Percentiles rank a stretch among this genome's conserved stretches.
Conservation (phyloP, 805 yeast genomes). For the Wickerhamiella cacticola region DNA sequence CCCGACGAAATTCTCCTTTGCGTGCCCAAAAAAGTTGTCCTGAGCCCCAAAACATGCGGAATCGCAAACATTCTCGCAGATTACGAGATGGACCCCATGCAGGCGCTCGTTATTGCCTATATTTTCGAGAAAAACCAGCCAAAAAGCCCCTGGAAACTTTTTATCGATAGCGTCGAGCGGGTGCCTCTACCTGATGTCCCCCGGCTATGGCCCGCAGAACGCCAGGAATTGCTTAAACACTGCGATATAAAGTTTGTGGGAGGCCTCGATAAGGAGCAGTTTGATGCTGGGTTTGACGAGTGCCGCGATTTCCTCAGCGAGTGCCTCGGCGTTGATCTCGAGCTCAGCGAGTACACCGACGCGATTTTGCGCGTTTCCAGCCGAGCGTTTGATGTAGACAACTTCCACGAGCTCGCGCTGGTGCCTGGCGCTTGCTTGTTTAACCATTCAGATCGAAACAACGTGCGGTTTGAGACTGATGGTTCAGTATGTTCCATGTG, state of each 20-base stretch:
- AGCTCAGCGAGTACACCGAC: slow-evolving; percentile 28
- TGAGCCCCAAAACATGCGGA: slow-evolving; percentile 31
- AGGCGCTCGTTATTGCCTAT: slow-evolving; percentile 45
- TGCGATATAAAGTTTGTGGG: slow-evolving; percentile 54
- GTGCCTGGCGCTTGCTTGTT: slow-evolving; percentile 90
- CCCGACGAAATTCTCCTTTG: slow-evolving; percentile 28
- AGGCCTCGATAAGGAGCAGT: slow-evolving; percentile 41
- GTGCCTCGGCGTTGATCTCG: slow-evolving; percentile 12
- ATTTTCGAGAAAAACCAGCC: slow-evolving; percentile 53
- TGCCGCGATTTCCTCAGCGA: slow-evolving; percentile 26
- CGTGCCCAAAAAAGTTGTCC: slow-evolving; percentile 28
- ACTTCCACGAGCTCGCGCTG: slow-evolving; percentile 56
- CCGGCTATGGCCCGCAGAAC: slow-evolving; percentile 48
- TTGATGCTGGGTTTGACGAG: slow-evolving; percentile 31
- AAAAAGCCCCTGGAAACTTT: slow-evolving; percentile 72
- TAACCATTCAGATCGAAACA: slow-evolving; percentile 55
- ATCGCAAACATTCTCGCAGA: slow-evolving; percentile 53
- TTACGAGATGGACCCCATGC: slow-evolving; percentile 47
- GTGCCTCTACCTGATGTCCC: slow-evolving; percentile 39
- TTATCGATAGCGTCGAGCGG: slow-evolving; percentile 40
- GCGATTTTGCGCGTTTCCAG: slow-evolving; percentile 59
- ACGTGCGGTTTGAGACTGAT: slow-evolving; percentile 53
- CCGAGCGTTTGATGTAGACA: slow-evolving; percentile 72
- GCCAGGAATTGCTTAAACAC: slow-evolving; percentile 39
- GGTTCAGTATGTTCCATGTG: slow-evolving; percentile 43